Conservation (phyloP, 768 basidiomycete species). For the Lactarius akahatsu region DNA sequence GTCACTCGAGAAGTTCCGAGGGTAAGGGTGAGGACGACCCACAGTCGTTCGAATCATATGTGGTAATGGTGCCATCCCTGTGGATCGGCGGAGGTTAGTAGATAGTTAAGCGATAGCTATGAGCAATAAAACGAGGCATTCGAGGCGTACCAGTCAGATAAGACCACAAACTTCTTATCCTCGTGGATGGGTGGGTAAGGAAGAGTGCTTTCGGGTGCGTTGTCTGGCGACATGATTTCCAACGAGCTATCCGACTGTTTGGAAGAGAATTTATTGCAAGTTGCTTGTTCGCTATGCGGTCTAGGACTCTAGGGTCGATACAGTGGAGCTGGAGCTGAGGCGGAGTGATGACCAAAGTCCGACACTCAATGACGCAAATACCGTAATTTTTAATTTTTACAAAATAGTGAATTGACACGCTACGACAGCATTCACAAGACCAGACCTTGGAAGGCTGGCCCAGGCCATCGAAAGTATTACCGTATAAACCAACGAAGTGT, state of each 20-base stretch:
- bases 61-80: conserved; percentile 95
- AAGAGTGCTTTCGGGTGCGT: conserved; percentile 57
- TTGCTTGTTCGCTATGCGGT: not conserved
- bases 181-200: conserved; percentile 79
- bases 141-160: conserved; percentile 82
- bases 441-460: not conserved
- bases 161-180: conserved; percentile 80
- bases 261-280: not conserved
- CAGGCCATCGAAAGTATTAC: not conserved
- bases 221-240: conserved; percentile 22
- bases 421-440: not conserved
- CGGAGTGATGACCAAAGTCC: not conserved
- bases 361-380: not conserved
- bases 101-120: not conserved
- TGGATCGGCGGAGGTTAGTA: not conserved
- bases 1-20: not conserved
- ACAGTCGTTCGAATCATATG: conserved; percentile 92
- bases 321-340: not conserved
- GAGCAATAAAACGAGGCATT: not conserved
- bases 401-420: not conserved
- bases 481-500: not conserved
- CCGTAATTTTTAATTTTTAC: not conserved
- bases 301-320: not conserved
- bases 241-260: not conserved
- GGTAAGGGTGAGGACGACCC: conserved; percentile 32